Conservation (phyloP, 495 filamentous ascomycete species). For the Penicillium antarcticum region DNA sequence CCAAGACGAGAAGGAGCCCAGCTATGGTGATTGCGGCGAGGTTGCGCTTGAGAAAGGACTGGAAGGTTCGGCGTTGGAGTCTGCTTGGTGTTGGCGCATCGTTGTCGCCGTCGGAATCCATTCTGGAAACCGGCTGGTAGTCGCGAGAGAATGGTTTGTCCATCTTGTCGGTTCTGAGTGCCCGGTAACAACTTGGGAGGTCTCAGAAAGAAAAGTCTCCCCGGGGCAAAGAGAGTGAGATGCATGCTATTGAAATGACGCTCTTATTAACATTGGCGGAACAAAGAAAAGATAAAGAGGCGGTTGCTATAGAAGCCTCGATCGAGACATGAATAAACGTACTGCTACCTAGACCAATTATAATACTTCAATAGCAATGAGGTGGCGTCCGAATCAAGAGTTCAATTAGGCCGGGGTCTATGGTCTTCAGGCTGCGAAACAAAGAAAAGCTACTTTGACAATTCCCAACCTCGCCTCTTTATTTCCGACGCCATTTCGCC, state of each 20-base stretch:
- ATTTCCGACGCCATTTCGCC: no score
- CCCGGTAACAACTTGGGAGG: neutral
- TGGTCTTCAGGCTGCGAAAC: neutral
- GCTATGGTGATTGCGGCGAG: constrained; percentile 11
- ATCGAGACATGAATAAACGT: constrained; percentile 1
- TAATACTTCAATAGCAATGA: neutral
- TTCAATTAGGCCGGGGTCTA: neutral
- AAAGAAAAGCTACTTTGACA: neutral
- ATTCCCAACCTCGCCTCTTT: no score
- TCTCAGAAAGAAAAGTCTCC: neutral
- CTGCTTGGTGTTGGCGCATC: constrained; percentile 4
- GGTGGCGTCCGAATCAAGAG: neutral
- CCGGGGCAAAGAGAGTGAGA: neutral
- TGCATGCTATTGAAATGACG: neutral
- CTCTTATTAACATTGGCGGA: neutral
- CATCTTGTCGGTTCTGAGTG: neutral
- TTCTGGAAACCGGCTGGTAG: constrained; percentile 7
- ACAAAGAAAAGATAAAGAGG: constrained; percentile 3
- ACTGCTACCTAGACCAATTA: neutral
- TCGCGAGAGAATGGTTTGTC: constrained; percentile 1
- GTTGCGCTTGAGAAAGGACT: constrained; percentile 5
- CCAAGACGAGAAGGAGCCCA: constrained; percentile 3
- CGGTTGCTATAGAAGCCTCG: neutral
- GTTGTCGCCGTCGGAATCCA: constrained; percentile 6
- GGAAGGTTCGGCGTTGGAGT: neutral